Evolutionary conservation across 345 rosid genomes (phyloP), one percentile per base, ranked within the genome.

Genomic region (Brassica nigra): DNA sequence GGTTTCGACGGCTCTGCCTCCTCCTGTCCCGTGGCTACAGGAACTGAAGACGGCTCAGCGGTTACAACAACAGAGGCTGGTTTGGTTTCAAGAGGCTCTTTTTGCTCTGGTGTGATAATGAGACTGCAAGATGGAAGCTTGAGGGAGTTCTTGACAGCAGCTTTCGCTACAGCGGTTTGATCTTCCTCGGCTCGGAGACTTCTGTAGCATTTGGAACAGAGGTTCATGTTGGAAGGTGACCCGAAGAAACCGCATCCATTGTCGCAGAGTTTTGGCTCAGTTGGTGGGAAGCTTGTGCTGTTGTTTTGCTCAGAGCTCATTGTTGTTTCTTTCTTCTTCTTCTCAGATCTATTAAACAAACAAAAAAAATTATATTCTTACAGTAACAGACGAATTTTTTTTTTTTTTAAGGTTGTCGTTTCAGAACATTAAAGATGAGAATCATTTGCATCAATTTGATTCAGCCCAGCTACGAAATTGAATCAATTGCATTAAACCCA

Each of bases 231-330:
- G 8, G 94, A 73, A 1, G 94, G 81, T 73, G 90, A 85, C 4
- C 97, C 98, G 27, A 91, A 90, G 84, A 92, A 92, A 1, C 94
- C 96, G 1, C 98, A 94, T 23, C 97, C 97, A 61, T 94, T 92
- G 8, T 82, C 88, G 70, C 97, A 94, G 33, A 90, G 96, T 83
- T 72, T 84, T 3, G 90, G 85, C 78, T 90, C 91, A 2, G 97
- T 69, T 15, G 89, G 89, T 2, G 94, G 78, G 54, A 84, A 85
- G 78, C 98, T 94, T 23, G 93, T 91, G 49, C 92, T 86, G 33
- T 94, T 89, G 83, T 90, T 89, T 55, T 89, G 90, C 80, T 91
- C 92, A 5, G 98, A 93, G 33, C 94, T 87, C 98, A 91, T 93
- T 70, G n/a, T 34, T 30, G 29, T n/a, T 23, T 12, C 29, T 39